Percentiles rank a stretch among this genome's conserved stretches.
phyloP scores from a whole-genome alignment of 1,139 yeast species.

The Zhuliangozyma parablackwelliae region DNA sequence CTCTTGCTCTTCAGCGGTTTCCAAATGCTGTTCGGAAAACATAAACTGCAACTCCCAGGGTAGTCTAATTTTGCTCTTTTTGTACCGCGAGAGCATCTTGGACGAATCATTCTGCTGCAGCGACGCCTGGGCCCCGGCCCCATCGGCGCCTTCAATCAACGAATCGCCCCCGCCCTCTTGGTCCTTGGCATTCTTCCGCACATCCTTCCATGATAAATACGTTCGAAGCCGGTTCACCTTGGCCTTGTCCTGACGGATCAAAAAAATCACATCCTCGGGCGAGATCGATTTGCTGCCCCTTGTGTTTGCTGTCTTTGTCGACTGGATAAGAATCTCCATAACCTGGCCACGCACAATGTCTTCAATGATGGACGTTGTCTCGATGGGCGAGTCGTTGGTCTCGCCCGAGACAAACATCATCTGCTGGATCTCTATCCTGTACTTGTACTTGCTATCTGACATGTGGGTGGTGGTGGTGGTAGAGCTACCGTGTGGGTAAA shows the following conservation, averaged over 20 bases:
- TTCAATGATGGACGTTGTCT: conserved; percentile 85
- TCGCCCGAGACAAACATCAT: conserved; percentile 99
- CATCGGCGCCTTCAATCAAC: conserved; percentile 40
- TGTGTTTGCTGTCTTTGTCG: conserved; percentile 69
- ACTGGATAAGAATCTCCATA: conserved; percentile 76
- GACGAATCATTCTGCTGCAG: conserved; percentile 42
- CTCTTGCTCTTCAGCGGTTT: conserved; percentile 72
- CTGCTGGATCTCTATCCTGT: conserved; percentile 84
- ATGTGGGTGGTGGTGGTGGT: not conserved
- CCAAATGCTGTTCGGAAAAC: conserved; percentile 87
- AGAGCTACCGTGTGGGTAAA: too few species aligned
- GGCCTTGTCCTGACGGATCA: conserved; percentile 90
- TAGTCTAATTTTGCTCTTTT: conserved; percentile 74
- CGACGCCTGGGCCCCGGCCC: conserved; percentile 19
- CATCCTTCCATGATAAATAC: conserved; percentile 94
- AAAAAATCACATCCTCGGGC: conserved; percentile 88
- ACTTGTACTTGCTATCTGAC: conserved; percentile 55
- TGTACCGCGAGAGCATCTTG: conserved; percentile 58
- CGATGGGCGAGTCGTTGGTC: conserved; percentile 88
- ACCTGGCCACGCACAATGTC: conserved; percentile 96
- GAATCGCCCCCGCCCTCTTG: conserved; percentile 83
- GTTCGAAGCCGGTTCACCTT: conserved; percentile 89
- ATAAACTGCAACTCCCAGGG: conserved; percentile 96
- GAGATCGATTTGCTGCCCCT: conserved; percentile 84
- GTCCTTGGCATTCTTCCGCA: conserved; percentile 93